A percentile compares a stretch with the other conserved stretches of the same genome.
phyloP scores from a whole-genome alignment of 306 rosid genomes.

The Lablab purpureus region DNA sequence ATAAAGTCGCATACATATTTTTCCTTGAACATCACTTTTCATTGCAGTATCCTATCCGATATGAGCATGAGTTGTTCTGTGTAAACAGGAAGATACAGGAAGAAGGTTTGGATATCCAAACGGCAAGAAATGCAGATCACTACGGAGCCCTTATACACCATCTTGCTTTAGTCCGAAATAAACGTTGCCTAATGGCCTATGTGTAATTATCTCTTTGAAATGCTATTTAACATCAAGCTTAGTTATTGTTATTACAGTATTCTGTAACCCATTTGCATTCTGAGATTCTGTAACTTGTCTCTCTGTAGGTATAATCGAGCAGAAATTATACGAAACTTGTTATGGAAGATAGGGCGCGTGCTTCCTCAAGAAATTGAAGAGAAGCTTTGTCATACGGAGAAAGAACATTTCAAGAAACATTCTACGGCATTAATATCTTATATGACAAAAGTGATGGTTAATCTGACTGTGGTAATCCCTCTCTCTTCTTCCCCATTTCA shows the following conservation, averaged over 20 bases:
- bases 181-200: slow-evolving; percentile 87
- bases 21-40: slow-evolving; percentile 6
- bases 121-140: slow-evolving; percentile 85
- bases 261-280: slow-evolving; percentile 21
- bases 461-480: slow-evolving; percentile 84
- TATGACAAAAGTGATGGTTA: slow-evolving; percentile 68
- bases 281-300: slow-evolving; percentile 26
- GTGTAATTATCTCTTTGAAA: slow-evolving; percentile 55
- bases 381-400: slow-evolving; percentile 76
- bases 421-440: slow-evolving; percentile 70
- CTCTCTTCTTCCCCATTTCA: not conserved
- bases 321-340: slow-evolving; percentile 64
- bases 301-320: slow-evolving; percentile 73
- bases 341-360: slow-evolving; percentile 83
- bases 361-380: slow-evolving; percentile 80
- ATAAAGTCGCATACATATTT: slow-evolving; percentile 9
- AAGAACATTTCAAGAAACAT: slow-evolving; percentile 79
- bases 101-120: slow-evolving; percentile 81
- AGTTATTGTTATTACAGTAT: slow-evolving; percentile 22
- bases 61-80: slow-evolving; percentile 19
- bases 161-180: slow-evolving; percentile 86
- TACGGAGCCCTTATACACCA: slow-evolving; percentile 88
- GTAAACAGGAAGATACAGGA: slow-evolving; percentile 81
- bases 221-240: slow-evolving; percentile 3
- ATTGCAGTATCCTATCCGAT: not conserved